Evolutionary conservation across 306 rosid genomes (phyloP).

Genomic region (Trifolium dubium): DNA sequence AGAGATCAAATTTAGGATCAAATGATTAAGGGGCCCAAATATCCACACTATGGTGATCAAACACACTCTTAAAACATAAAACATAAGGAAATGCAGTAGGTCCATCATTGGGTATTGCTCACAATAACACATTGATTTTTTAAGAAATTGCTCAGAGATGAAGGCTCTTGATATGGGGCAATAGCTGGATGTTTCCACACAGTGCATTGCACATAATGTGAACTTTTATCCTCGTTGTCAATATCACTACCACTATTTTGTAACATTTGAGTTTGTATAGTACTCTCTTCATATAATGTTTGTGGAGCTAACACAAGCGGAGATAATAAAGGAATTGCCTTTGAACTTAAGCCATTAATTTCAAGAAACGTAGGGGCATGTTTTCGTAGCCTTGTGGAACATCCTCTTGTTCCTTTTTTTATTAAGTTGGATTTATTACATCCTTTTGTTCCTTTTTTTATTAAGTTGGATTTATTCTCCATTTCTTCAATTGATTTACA

Average conservation of each 20-base stretch:
- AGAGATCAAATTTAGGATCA: too few species aligned
- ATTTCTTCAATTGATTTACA: slow-evolving; percentile 7
- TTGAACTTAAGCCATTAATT: slow-evolving; percentile 44
- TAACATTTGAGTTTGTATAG: not conserved
- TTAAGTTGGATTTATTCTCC: slow-evolving; percentile 34
- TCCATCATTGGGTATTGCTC: slow-evolving; percentile 47
- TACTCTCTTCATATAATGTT: slow-evolving; percentile 37
- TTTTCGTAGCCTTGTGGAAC: slow-evolving; percentile 65
- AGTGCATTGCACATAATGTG: not conserved
- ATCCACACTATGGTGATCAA: too few species aligned
- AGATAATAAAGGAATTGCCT: slow-evolving; percentile 71
- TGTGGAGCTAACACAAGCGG: slow-evolving; percentile 59
- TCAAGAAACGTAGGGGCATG: slow-evolving; percentile 67
- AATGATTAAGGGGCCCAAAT: too few species aligned
- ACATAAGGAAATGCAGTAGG: too few species aligned
- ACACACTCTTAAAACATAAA: too few species aligned
- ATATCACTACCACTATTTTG: slow-evolving; percentile 15
- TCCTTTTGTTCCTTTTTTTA: slow-evolving; percentile 24
- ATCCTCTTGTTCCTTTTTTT: slow-evolving; percentile 27
- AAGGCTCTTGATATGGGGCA: slow-evolving; percentile 48
- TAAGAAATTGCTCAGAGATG: slow-evolving; percentile 55
- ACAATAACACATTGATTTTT: slow-evolving; percentile 59
- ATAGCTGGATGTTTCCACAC: slow-evolving; percentile 71
- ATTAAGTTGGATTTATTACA: slow-evolving; percentile 8
- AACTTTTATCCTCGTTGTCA: not conserved